Evolutionary conservation across 371 early-diverging fungal species (phyloP).

Genomic region (Capillidium rhysosporum): DNA sequence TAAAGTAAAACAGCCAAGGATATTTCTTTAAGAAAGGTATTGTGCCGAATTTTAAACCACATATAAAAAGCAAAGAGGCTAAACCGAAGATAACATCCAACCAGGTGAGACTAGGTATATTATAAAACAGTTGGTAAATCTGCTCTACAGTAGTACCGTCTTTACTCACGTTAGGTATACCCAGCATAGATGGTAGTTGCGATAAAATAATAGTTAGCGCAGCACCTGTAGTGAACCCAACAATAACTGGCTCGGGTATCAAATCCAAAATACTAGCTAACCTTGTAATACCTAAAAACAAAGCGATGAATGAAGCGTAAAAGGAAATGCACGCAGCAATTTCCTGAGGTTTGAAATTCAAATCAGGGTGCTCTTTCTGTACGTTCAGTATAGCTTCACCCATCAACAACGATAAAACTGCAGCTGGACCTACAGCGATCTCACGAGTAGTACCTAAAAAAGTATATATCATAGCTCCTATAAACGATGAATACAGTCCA

Average conservation of each 20-base stretch:
- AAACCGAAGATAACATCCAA: neutral
- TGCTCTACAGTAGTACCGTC: slow-evolving; percentile 29
- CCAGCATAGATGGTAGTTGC: slow-evolving; percentile 53
- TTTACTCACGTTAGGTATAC: slow-evolving; percentile 41
- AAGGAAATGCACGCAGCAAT: slow-evolving; percentile 27
- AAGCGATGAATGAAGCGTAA: slow-evolving; percentile 21
- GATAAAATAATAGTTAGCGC: slow-evolving; percentile 55
- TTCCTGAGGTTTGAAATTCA: slow-evolving; percentile 7
- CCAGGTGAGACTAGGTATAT: neutral
- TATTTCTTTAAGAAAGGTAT: neutral
- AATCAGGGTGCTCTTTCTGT: slow-evolving; percentile 7
- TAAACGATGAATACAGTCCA: slow-evolving; percentile 68
- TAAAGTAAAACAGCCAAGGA: slow-evolving; percentile 17
- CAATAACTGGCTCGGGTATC: slow-evolving; percentile 50
- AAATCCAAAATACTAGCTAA: slow-evolving; percentile 67
- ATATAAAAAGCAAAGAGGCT: neutral
- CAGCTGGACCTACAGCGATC: slow-evolving; percentile 68
- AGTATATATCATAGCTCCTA: slow-evolving; percentile 52
- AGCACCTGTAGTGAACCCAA: slow-evolving; percentile 55
- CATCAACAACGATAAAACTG: slow-evolving; percentile 54
- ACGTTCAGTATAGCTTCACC: slow-evolving; percentile 36
- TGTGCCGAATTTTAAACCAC: neutral
- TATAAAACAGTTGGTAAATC: slow-evolving; percentile 25
- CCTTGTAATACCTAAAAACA: slow-evolving; percentile 45
- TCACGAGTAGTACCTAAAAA: slow-evolving; percentile 70